Evolutionary conservation across 2,329 filamentous ascomycete genomes (phyloP), one percentile per base, ranked within the genome.

Genomic region (Curvularia verruculosa): DNA sequence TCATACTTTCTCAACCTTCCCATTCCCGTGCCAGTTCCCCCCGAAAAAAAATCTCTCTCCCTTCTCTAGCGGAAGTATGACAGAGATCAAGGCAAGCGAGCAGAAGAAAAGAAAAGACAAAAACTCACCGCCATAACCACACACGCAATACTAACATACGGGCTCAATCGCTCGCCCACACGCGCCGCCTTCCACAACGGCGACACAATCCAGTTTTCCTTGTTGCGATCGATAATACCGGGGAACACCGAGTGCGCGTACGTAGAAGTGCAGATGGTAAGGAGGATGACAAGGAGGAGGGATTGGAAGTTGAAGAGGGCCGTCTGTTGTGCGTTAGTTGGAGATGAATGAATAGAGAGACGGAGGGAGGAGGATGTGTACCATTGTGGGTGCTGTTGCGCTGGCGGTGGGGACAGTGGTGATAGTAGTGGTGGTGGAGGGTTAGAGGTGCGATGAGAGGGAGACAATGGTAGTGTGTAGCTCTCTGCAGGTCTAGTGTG

Each of bases 261-360:
- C 61, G 95, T 88, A 78, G 91, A 93, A 55, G 95, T 97, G 85
- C 95, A 99, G 74, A 98, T 96, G 68, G 96, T 87, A 67, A 99
- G 89, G 49, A 99, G 87, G 71, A 99, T 87, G 66, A 97, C 94
- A 70, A 98, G 87, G 69, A 99, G 86, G 68, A 98, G 89, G 57
- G 92, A 96, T 79, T 97, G 92, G 83, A 99, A 98, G 81, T 98
- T 98, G 88, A 99, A 97, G 72, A 99, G 89, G 53, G 95, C 95
- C 58, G 95, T 90, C 95, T 97, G 34, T n/a, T 3, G n/a, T 48
- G 36, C 54, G 49, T 49, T 34, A 31, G 49, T 55, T 23, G 29
- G n/a, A 13, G 12, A 5, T 10, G 8, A 3, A 3, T 34, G n/a
- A n/a, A 36, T n/a, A n/a, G 23, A 43, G 23, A 28, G 26, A 29